A percentile compares a stretch with the other conserved stretches of the same genome.
Conservation (phyloP, 2,329 filamentous ascomycete species). For the Xylaria sp. region DNA sequence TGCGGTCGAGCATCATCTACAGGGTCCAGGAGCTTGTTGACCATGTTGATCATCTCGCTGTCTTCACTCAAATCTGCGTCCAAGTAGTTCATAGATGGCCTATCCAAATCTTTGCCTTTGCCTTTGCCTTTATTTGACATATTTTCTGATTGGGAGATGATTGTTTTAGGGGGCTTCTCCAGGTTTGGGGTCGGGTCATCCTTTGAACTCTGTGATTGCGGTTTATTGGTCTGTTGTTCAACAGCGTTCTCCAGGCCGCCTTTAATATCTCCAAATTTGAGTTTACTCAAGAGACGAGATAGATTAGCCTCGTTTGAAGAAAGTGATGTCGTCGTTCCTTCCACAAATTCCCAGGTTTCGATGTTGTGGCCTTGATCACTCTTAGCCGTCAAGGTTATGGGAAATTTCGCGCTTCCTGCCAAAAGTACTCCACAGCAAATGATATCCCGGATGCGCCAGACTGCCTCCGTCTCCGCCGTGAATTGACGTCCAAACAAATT, state of each 20-base stretch:
- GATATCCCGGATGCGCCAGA: conserved; percentile 62
- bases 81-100: conserved; percentile 31
- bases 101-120: conserved; percentile 38
- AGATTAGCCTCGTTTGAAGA: conserved; percentile 41
- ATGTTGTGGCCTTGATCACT: conserved; percentile 37
- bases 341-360: conserved; percentile 46
- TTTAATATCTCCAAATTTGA: conserved; percentile 39
- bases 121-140: conserved; percentile 38
- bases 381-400: conserved; percentile 49
- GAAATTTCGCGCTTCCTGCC: conserved; percentile 55
- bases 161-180: conserved; percentile 1
- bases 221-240: conserved; percentile 18
- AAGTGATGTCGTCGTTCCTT: conserved; percentile 34
- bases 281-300: conserved; percentile 42
- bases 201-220: neutral
- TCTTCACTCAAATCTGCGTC: conserved; percentile 50
- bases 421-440: conserved; percentile 62
- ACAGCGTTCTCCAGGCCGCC: conserved; percentile 22
- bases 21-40: conserved; percentile 52
- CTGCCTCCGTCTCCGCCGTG: conserved; percentile 51
- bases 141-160: neutral
- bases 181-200: neutral
- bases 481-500: conserved; percentile 50
- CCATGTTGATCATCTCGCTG: conserved; percentile 57
- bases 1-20: conserved; percentile 44